Evolutionary conservation across 176 grass and related monocot species (phyloP).

Genomic region (Neostapfia colusana): DNA sequence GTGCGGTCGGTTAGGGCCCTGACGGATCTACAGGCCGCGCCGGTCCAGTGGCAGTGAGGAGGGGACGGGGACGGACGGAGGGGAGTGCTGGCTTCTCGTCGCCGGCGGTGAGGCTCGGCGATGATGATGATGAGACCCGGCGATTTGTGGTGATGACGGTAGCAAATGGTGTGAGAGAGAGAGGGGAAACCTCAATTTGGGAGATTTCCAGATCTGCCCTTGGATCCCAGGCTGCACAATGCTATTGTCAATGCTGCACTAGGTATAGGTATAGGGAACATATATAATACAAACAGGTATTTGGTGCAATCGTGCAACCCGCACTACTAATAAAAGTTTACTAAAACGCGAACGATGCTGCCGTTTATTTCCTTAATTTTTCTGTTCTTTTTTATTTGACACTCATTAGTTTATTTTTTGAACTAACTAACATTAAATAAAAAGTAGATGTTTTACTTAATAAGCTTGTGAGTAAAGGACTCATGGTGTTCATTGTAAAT

Average conservation of each 20-base stretch:
- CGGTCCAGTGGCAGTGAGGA: neutral
- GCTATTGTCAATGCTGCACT: neutral
- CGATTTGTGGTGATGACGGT: neutral
- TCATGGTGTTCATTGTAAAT: too few relatives aligned
- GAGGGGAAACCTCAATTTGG: neutral
- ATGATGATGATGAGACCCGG: conserved; percentile 2
- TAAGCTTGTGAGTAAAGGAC: too few relatives aligned
- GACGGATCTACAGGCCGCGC: neutral
- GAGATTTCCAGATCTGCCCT: neutral
- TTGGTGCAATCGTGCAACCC: too few relatives aligned
- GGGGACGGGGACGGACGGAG: neutral
- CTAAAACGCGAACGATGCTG: too few relatives aligned
- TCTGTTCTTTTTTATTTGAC: too few relatives aligned
- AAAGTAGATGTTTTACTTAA: too few relatives aligned
- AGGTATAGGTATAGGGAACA: too few relatives aligned
- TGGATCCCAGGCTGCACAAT: neutral
- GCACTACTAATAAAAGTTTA: too few relatives aligned
- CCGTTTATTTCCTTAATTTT: too few relatives aligned
- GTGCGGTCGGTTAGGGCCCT: neutral
- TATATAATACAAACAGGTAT: too few relatives aligned
- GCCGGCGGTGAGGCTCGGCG: conserved; percentile 14
- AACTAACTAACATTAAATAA: too few relatives aligned
- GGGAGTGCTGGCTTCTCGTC: neutral
- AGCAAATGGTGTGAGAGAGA: neutral
- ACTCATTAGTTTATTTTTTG: too few relatives aligned